phyloP scores from a whole-genome alignment of 495 filamentous ascomycete species.

The Platismatia glauca region DNA sequence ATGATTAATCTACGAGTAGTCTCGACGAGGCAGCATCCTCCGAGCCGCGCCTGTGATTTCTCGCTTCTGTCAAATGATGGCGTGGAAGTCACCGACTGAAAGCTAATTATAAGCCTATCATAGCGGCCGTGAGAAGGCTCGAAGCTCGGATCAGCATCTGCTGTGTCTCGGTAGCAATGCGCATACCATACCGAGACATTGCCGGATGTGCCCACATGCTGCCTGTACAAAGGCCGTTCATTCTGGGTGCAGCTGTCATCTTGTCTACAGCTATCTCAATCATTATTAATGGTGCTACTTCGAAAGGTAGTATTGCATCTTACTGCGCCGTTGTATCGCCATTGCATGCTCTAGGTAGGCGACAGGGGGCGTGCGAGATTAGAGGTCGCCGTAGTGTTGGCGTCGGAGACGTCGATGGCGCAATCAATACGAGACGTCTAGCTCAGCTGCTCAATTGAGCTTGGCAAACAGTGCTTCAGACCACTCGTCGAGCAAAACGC shows the following conservation, averaged over 20 bases:
- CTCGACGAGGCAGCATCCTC: background rate
- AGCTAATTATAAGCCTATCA: no score
- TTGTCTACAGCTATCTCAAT: no score
- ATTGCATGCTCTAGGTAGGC: background rate
- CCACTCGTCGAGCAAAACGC: no score
- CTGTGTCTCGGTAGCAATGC: background rate
- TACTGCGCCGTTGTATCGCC: no score
- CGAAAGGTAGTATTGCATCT: no score
- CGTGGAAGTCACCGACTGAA: background rate
- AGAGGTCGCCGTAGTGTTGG: background rate
- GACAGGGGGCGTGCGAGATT: background rate
- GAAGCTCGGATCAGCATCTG: background rate
- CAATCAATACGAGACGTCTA: background rate
- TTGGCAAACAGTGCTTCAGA: background rate
- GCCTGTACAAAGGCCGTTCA: no score
- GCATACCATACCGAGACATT: background rate
- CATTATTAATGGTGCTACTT: no score
- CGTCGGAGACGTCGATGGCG: background rate
- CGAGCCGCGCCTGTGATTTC: background rate
- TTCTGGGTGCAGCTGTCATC: no score
- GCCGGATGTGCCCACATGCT: no score
- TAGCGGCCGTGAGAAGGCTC: no score
- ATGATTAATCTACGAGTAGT: no score
- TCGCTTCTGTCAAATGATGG: background rate
- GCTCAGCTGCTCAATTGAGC: background rate